phyloP scores from a whole-genome alignment of 2,329 filamentous ascomycete species.

The Fusarium sp. region DNA sequence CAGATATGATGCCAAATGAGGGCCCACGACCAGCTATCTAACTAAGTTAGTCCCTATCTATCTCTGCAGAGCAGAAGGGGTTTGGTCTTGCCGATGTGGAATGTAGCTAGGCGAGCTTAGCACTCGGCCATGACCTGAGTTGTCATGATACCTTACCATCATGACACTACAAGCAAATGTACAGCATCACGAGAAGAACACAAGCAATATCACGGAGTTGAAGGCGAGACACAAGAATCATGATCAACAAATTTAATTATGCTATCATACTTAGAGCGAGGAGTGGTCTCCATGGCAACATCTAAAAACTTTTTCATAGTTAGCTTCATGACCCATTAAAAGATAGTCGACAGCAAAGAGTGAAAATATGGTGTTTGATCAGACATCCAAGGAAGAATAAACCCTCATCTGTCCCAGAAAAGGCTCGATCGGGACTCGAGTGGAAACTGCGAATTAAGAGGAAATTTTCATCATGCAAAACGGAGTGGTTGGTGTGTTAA shows the following conservation, averaged over 20 bases:
- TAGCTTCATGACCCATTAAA: slow-evolving; percentile 28
- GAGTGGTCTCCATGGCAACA: not conserved
- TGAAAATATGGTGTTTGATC: slow-evolving; percentile 50
- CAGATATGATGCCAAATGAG: not conserved
- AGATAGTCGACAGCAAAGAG: slow-evolving; percentile 14
- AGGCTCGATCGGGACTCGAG: slow-evolving; percentile 76
- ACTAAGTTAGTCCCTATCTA: not conserved
- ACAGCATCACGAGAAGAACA: not conserved
- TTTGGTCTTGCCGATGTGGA: not conserved
- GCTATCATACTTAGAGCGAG: not conserved
- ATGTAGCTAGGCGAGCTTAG: not conserved
- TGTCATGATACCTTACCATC: not conserved
- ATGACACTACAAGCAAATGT: not conserved
- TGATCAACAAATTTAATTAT: not conserved
- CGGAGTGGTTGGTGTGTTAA: not conserved
- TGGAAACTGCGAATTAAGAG: slow-evolving; percentile 88
- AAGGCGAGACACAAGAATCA: not conserved
- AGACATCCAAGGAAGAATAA: slow-evolving; percentile 80
- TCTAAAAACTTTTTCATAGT: slow-evolving; percentile 29
- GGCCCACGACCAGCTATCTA: not conserved
- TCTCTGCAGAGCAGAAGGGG: no score
- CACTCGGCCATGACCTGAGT: not conserved
- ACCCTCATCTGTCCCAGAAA: slow-evolving; percentile 73
- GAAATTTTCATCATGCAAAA: slow-evolving; percentile 74
- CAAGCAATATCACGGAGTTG: not conserved